Percentiles rank a stretch among this genome's conserved stretches.
These are phyloP conservation scores for Seiridium unicorne DNA, from an alignment of 2,329 filamentous ascomycete species.

Conservation along the genomic window DNA sequence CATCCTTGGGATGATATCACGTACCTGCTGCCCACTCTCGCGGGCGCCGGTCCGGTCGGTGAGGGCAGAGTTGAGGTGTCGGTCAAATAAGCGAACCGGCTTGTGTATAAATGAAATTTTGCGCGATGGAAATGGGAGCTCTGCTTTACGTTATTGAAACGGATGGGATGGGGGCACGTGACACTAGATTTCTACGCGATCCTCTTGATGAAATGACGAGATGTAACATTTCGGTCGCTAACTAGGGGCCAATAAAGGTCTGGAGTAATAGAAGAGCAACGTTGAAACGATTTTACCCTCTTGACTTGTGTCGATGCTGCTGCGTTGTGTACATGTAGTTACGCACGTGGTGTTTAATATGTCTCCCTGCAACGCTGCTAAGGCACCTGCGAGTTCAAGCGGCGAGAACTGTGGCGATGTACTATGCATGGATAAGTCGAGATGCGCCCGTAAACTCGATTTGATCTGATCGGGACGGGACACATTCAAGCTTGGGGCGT, in stretches of 20 bases:
- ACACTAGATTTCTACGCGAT: conserved; percentile 7
- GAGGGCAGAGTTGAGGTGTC: conserved; percentile 87
- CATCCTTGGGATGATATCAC: conserved; percentile 99
- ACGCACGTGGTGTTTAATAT: background rate
- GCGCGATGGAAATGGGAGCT: conserved; percentile 11
- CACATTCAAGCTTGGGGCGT: background rate
- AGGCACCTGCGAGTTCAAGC: too few relatives aligned
- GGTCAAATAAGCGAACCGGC: conserved; percentile 54
- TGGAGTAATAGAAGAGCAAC: conserved; percentile 8
- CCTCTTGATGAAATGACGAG: conserved; percentile 7
- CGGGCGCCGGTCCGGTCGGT: conserved; percentile 67
- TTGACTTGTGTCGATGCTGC: too few relatives aligned
- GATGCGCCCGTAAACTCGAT: too few relatives aligned
- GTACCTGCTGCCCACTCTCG: conserved; percentile 82
- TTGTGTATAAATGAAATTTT: conserved; percentile 15
- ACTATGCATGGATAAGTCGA: too few relatives aligned
- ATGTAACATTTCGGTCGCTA: conserved; percentile 2
- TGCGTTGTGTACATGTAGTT: too few relatives aligned
- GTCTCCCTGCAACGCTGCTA: background rate
- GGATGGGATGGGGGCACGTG: conserved; percentile 6
- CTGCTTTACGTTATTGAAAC: conserved; percentile 7
- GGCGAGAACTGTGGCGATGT: too few relatives aligned
- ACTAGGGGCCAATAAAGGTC: background rate
- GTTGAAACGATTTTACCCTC: background rate
- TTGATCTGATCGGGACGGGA: background rate